Base-by-base conservation (phyloP, 1,284 basidiomycete genomes). In the Ganoderma resinaceum region DNA sequence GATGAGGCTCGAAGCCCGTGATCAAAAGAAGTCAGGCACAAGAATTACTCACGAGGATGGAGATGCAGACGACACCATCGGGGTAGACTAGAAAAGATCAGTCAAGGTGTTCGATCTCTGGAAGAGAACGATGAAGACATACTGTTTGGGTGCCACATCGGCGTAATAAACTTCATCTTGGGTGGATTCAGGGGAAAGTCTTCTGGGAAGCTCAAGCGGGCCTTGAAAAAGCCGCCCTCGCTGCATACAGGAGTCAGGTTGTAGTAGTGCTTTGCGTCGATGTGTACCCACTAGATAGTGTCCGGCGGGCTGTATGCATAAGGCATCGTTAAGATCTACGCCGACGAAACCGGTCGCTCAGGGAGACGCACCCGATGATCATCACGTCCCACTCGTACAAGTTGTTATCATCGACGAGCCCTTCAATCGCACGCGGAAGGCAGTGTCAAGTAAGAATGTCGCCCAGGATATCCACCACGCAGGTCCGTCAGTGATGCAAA, bases 131-230 rank as follows among this genome's bases (percentile, higher is more conserved):
- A 20, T 40, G 5, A 26, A 14, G 49, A 69, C 76, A 77, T 73
- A 97, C 97, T 95, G 81, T 98, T 99, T 16, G 98, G 97, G 82
- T 99, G 97, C 97, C 97, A 99, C 97, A 99, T 99, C 70, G 91
- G 91, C 6, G 96, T 96, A 72, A 94, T 87, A 80, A 99, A 99
- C 66, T 90, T 90, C 95, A 99, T 96, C 89, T 95, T 97, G 46
- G 97, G 97, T 23, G 97, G 97, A 46, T 92, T 84, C 63, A 98
- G 82, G 23, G 97, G 97, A 80, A 93, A 99, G 80, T 98, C 95
- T 37, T 89, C 83, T 26, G 96, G 96, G 82, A 98, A 98, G 7
- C 90, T 87, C 71, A 98, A 82, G 63, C 92, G 86, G 18, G 95
- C 95, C 82, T 94, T 95, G 82, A 97, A 92, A 80, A 98, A 94